phyloP scores from a whole-genome alignment of 1,284 basidiomycete genomes.

The Meira nashicola region DNA sequence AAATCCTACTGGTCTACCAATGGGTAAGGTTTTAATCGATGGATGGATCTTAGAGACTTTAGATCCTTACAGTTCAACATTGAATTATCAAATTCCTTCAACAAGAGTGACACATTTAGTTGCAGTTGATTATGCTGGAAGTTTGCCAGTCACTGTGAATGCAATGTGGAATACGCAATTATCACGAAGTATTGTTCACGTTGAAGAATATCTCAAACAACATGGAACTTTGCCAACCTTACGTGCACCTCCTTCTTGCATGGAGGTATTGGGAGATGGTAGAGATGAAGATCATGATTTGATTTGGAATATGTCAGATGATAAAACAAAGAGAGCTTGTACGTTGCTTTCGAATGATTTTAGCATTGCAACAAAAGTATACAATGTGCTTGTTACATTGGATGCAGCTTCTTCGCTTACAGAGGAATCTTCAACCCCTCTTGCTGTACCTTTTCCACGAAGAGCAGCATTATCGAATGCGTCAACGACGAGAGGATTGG shows the following conservation, averaged over 20 bases:
- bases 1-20: constrained; percentile 70
- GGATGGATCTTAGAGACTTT: constrained; percentile 96
- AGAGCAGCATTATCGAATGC: constrained; percentile 28
- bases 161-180: constrained; percentile 71
- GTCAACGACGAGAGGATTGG: constrained; percentile 26
- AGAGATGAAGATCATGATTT: constrained; percentile 34
- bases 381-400: constrained; percentile 13
- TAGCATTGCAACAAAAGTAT: constrained; percentile 20
- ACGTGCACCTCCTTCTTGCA: constrained; percentile 33
- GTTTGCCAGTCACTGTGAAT: constrained; percentile 79
- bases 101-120: constrained; percentile 82
- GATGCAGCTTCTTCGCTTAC: not conserved
- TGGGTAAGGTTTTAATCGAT: constrained; percentile 80
- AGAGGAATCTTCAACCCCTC: not conserved
- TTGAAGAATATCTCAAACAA: constrained; percentile 51
- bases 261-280: constrained; percentile 45
- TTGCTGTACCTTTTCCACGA: constrained; percentile 5
- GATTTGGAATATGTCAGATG: constrained; percentile 18
- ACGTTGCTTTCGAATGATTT: constrained; percentile 30
- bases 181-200: constrained; percentile 42
- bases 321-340: constrained; percentile 17
- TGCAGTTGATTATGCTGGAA: constrained; percentile 82
- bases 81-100: constrained; percentile 86
- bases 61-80: constrained; percentile 88
- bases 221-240: constrained; percentile 46